These are phyloP conservation scores for Wickerhamomyces kurtzmanii DNA, from an alignment of 805 yeast species.

Conservation along the genomic window DNA sequence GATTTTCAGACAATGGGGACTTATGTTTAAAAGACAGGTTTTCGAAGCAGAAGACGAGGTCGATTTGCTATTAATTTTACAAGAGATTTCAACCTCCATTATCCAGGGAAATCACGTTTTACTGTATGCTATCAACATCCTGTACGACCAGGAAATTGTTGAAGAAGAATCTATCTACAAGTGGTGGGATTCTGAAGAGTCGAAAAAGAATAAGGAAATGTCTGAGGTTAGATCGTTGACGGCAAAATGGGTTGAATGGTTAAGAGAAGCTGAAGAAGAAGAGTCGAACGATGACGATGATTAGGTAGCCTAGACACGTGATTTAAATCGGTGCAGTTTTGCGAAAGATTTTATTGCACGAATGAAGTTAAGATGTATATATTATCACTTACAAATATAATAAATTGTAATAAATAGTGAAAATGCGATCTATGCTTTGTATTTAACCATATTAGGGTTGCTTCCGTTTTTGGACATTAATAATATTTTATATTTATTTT, in stretches of 20 bases:
- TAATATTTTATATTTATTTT: too few species aligned
- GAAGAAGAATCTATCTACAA: slow-evolving; percentile 70
- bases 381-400: too few species aligned
- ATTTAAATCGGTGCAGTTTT: too few species aligned
- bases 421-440: too few species aligned
- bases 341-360: too few species aligned
- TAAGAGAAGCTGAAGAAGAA: slow-evolving; percentile 68
- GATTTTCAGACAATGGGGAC: slow-evolving; percentile 74
- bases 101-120: slow-evolving; percentile 33
- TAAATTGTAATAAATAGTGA: too few species aligned
- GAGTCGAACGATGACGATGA: slow-evolving; percentile 44
- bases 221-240: slow-evolving; percentile 45
- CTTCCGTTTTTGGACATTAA: too few species aligned
- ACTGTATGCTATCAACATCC: slow-evolving; percentile 38
- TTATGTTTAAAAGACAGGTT: slow-evolving; percentile 75
- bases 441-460: too few species aligned
- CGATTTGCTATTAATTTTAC: slow-evolving; percentile 46
- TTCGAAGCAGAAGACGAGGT: slow-evolving; percentile 72
- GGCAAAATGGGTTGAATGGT: slow-evolving; percentile 78
- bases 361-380: too few species aligned
- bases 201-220: slow-evolving; percentile 26
- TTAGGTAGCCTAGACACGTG: too few species aligned
- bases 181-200: slow-evolving; percentile 67
- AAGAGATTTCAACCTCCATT: slow-evolving; percentile 28
- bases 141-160: slow-evolving; percentile 75